Evolutionary conservation across 768 basidiomycete genomes (phyloP).

Genomic region (Crassisporium funariophilum): DNA sequence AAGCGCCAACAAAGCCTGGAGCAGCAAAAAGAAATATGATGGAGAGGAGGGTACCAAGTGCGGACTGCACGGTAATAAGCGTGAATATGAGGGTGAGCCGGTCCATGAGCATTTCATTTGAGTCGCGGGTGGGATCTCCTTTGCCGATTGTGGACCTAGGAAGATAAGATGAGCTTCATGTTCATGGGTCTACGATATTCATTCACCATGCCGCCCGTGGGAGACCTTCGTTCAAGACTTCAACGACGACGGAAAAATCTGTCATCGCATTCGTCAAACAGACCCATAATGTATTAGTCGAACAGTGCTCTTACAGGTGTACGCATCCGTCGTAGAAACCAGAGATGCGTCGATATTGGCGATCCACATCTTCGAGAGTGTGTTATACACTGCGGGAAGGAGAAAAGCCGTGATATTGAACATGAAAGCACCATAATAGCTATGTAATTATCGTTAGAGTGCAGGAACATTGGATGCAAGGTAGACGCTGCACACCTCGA

Average conservation of each 20-base stretch:
- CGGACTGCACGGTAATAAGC: conserved; percentile 17
- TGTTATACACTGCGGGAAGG: conserved; percentile 23
- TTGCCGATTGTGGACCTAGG: conserved; percentile 19
- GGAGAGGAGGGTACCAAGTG: conserved; percentile 21
- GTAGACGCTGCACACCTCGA: too few relatives aligned
- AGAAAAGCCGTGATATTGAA: conserved; percentile 23
- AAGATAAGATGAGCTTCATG: background rate
- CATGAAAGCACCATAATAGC: too few relatives aligned
- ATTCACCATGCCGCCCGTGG: conserved; percentile 21
- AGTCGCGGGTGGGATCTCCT: conserved; percentile 16
- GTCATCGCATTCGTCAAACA: background rate
- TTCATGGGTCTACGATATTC: background rate
- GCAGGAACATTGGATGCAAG: too few relatives aligned
- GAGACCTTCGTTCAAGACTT: conserved; percentile 25
- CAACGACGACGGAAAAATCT: conserved; percentile 22
- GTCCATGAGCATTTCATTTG: conserved; percentile 3
- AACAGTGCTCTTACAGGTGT: conserved; percentile 23
- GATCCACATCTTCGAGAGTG: conserved; percentile 24
- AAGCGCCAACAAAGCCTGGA: conserved; percentile 19
- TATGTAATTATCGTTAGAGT: too few relatives aligned
- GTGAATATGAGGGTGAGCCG: conserved; percentile 18
- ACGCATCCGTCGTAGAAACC: conserved; percentile 24
- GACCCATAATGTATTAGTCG: background rate
- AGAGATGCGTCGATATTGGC: conserved; percentile 24
- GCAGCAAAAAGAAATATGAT: conserved; percentile 22